A percentile compares a stretch with the other conserved stretches of the same genome.
Evolutionary conservation across 2,329 filamentous ascomycete genomes (phyloP).

Genomic region (Aspergillus sp.): DNA sequence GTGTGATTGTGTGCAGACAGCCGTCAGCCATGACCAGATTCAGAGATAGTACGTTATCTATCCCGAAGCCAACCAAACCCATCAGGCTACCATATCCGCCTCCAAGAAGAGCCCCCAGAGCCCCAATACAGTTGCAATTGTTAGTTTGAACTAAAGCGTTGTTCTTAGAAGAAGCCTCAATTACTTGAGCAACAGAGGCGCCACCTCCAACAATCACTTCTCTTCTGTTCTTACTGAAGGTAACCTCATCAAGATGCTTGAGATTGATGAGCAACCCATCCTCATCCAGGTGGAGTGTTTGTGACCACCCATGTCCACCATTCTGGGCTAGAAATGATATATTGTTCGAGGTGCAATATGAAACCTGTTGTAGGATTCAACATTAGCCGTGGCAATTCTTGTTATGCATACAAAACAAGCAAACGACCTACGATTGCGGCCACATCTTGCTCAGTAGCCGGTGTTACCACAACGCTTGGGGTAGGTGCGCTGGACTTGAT

Average conservation of each 20-base stretch:
- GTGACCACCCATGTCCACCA: conserved; percentile 6
- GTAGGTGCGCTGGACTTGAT: background rate
- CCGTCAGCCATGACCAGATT: conserved; percentile 9
- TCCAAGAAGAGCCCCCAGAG: conserved; percentile 3
- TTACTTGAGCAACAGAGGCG: background rate
- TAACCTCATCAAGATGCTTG: background rate
- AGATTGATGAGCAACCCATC: conserved; percentile 5
- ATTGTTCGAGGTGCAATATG: conserved; percentile 3
- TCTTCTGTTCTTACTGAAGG: background rate
- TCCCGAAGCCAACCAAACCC: background rate
- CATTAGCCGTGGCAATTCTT: background rate
- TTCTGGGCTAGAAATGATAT: conserved; percentile 10
- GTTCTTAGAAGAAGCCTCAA: background rate
- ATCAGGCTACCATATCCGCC: conserved; percentile 4
- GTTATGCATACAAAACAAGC: background rate
- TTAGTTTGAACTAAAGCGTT: conserved; percentile 2
- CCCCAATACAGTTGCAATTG: conserved; percentile 6
- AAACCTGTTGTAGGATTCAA: background rate
- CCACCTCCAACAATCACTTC: conserved; percentile 5
- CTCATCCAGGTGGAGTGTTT: background rate
- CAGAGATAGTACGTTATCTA: conserved; percentile 6
- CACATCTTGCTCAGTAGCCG: conserved; percentile 7
- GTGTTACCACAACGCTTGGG: conserved; percentile 3
- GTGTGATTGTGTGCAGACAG: background rate
- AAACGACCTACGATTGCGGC: background rate